Evolutionary conservation across 108 stramenopile species (phyloP), one percentile per base, ranked within the genome.

Genomic region (Cyclotella distinguenda): DNA sequence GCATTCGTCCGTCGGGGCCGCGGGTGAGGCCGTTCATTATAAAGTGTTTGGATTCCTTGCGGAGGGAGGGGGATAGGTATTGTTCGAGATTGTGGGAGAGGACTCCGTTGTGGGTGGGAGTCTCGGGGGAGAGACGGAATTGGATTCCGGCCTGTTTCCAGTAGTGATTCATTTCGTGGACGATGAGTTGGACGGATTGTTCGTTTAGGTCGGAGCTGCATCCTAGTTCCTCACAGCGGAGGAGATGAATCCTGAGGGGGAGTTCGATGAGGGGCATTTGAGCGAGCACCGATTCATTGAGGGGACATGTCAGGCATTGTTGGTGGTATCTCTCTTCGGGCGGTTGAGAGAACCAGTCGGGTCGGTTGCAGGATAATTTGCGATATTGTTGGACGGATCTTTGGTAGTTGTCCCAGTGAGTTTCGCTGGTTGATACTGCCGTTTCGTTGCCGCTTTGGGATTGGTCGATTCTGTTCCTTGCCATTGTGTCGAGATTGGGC

Each of bases 1-100:
- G 66, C 66, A 68, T 68, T 50, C 45, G 57, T 11, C 56, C 56
- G 36, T 68, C 66, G 2, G 55, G 47, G n/a, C 56, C 66, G 1
- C 56, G 56, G 7, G 54, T 46, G 4, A 58, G 42, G 1, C 34
- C 66, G n/a, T 45, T 11, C 8, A 27, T 4, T 3, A 57, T 50
- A 28, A 68, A 44, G 13, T 44, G 22, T 39, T 35, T 57, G 19
- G 47, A 28, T n/a, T 68, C 44, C 27, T 27, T 1, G 26, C 36
- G 66, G 42, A 48, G 11, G 13, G 51, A 18, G 34, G 39, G 9
- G 32, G 55, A 38, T 1, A 57, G 8, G 4, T 46, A 27, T 32
- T 23, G 30, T 23, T 66, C 53, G 13, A 66, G 38, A 44, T 57
- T 8, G 8, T 54, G 65, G 23, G 45, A 25, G 4, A 45, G 35